Base-by-base conservation (phyloP, 345 rosid genomes). In the Brassica napus region DNA sequence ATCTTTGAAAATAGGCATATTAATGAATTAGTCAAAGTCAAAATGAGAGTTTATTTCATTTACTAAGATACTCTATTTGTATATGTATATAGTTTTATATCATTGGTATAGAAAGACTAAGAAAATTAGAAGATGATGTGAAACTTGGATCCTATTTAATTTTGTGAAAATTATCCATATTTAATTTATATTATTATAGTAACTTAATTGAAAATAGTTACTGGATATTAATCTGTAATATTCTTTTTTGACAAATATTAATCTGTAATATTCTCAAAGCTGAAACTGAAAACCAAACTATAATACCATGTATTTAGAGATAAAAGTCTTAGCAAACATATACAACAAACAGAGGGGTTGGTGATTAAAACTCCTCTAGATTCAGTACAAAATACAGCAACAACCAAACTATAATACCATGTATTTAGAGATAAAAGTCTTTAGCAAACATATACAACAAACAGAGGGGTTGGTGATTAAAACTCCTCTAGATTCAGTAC, bases 321-420 rank as follows among this genome's bases (percentile, higher is more conserved):
- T 72, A 59, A 31, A 59, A 10, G 10, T 68, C 47, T 26, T 75
- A 75, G 44, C 21, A 75, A 75, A 67, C 44, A 57, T 67, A 57
- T 15, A 57, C 24, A 9, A 14, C 59, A 42, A 32, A 52, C 8
- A 59, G 68, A 76, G 68, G 73, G 61, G 32, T 18, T 18, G 21
- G 21, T 18, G 21, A 18, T 18, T 18, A 18, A 18, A 18, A 18
- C 21, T 18, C 21, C 21, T 18, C 21, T 18, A 42, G 60, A 30
- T 5, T 47, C 63, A 32, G 23, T 7, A 16, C 1, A 49, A 32
- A 75, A 75, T 39, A 42, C 42, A 39, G 52, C 21, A 18, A 18
- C 21, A 26, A 26, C 57, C 65, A 60, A 11, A 18, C 63, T 32
- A 49, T 60, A 72, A 6, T 42, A 72, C 61, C 32, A 24, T 37